These are phyloP conservation scores for Paecilomyces sp. DNA, from an alignment of 2,329 filamentous ascomycete species.

Conservation along the genomic window DNA sequence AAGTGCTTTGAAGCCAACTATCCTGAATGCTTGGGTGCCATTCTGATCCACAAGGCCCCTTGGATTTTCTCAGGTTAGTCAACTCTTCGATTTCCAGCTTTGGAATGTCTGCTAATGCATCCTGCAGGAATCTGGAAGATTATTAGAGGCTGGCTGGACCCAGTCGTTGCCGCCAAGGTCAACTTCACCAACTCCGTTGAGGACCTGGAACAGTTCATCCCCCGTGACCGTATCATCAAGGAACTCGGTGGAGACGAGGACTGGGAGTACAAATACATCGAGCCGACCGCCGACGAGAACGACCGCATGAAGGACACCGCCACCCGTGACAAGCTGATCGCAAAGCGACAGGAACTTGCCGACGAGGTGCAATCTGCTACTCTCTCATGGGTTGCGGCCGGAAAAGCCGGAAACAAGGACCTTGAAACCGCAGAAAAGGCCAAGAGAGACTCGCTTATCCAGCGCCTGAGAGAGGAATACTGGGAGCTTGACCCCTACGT, in stretches of 20 bases:
- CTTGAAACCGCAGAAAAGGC: conserved; percentile 45
- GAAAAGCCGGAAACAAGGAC: conserved; percentile 36
- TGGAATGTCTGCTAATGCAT: neutral
- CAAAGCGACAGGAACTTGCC: conserved; percentile 58
- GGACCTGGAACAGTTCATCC: conserved; percentile 73
- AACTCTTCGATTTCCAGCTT: neutral
- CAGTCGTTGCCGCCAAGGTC: conserved; percentile 88
- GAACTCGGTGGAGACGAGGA: conserved; percentile 82
- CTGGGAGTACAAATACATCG: conserved; percentile 75
- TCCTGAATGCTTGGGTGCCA: conserved; percentile 80
- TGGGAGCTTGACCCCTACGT: conserved; percentile 87
- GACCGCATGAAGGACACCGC: conserved; percentile 60
- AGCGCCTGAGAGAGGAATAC: conserved; percentile 64
- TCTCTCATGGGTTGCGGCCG: conserved; percentile 62
- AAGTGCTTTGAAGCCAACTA: conserved; percentile 99
- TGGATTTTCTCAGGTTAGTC: conserved; percentile 86
- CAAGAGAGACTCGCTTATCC: conserved; percentile 56
- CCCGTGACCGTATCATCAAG: conserved; percentile 62
- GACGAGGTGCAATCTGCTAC: conserved; percentile 69
- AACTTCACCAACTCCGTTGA: conserved; percentile 79
- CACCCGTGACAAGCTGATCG: conserved; percentile 57
- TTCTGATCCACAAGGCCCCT: conserved; percentile 90
- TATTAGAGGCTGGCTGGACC: conserved; percentile 92
- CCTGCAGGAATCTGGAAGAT: conserved; percentile 81
- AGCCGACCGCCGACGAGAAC: conserved; percentile 72